phyloP scores from a whole-genome alignment of 2,329 filamentous ascomycete genomes.

The Pyricularia pennisetigena region DNA sequence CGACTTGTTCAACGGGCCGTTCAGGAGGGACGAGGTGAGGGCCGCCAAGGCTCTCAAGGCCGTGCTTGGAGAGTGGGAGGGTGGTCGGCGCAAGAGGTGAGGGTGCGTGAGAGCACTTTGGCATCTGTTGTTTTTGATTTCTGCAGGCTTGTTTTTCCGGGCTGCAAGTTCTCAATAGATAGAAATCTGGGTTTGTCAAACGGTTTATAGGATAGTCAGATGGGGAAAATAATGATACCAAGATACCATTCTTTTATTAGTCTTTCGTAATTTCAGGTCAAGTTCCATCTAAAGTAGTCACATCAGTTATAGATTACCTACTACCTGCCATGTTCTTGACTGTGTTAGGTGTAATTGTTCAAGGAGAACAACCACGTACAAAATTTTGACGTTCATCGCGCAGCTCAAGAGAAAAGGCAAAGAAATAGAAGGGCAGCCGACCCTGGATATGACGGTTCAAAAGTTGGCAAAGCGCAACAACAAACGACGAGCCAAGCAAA shows the following conservation, averaged over 20 bases:
- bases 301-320: background rate
- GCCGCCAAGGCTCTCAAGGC: constrained; percentile 43
- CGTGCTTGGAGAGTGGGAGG: constrained; percentile 39
- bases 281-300: background rate
- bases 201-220: background rate
- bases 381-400: background rate
- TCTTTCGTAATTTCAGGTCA: background rate
- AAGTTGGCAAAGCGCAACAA: background rate
- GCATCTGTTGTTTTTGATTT: background rate
- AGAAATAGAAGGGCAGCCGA: too few species aligned
- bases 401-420: background rate
- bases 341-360: background rate
- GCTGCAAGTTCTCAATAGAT: background rate
- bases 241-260: background rate
- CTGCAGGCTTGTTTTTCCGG: background rate
- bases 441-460: background rate
- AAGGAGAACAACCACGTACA: background rate
- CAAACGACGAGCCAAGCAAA: background rate
- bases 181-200: background rate
- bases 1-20: constrained; percentile 48
- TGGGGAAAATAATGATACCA: background rate
- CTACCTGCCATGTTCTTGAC: background rate
- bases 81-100: constrained; percentile 34
- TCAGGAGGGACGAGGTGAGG: constrained; percentile 48
- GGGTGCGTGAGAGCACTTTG: background rate